Evolutionary conservation across 352 stramenopile genomes (phyloP).

Genomic region (Globisporangium heterothallicum): DNA sequence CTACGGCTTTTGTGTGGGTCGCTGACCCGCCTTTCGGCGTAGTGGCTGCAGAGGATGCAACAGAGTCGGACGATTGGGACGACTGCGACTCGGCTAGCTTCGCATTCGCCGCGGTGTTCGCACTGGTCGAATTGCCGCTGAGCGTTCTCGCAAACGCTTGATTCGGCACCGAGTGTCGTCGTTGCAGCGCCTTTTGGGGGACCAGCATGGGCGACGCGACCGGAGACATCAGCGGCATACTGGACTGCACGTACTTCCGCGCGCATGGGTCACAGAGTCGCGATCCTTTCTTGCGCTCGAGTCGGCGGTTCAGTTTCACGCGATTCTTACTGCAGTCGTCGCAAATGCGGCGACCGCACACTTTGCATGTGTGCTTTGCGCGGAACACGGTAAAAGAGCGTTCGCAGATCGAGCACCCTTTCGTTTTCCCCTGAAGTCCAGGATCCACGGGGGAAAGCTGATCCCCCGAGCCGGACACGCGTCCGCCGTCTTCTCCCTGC

Average conservation of each 20-base stretch:
- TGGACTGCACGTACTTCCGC: slow-evolving; percentile 44
- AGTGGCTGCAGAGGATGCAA: too few species aligned
- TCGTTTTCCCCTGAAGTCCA: slow-evolving; percentile 6
- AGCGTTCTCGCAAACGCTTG: slow-evolving; percentile 2
- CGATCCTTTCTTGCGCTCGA: slow-evolving; percentile 68
- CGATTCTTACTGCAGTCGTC: slow-evolving; percentile 83
- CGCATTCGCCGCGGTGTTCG: not conserved
- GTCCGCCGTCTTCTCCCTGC: slow-evolving; percentile 1
- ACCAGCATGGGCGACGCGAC: slow-evolving; percentile 21
- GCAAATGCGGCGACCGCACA: slow-evolving; percentile 66
- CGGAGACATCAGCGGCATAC: slow-evolving; percentile 21
- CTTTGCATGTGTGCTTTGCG: slow-evolving; percentile 76
- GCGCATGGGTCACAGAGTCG: slow-evolving; percentile 69
- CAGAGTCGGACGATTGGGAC: not conserved
- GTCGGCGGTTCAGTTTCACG: slow-evolving; percentile 59
- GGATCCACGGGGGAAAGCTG: slow-evolving; percentile 11
- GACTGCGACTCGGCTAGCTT: not conserved
- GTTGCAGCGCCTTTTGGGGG: slow-evolving; percentile 13
- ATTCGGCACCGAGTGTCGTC: slow-evolving; percentile 15
- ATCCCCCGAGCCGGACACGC: slow-evolving; percentile 2
- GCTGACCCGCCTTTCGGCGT: not conserved
- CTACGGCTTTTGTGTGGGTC: not conserved
- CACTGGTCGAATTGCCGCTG: not conserved
- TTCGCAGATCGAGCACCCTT: slow-evolving; percentile 59
- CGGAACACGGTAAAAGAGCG: slow-evolving; percentile 75